Base-by-base conservation (phyloP, 176 grass and related monocot species). In the Carex scoparia region DNA sequence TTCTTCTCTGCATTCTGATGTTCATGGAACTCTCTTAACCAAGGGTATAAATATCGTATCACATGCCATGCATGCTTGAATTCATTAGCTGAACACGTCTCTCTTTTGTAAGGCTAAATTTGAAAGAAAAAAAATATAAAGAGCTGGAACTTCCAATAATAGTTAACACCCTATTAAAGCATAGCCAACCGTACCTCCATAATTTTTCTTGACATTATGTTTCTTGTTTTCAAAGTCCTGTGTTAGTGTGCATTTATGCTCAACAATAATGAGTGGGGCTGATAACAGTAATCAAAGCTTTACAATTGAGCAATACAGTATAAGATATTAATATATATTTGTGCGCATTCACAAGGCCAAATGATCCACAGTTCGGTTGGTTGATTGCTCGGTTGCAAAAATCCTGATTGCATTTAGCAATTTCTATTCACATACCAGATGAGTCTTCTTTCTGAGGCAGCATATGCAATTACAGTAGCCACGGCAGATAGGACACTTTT, bases 1-100 rank as follows among this genome's bases (percentile, higher is more conserved):
- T 0, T 30, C 88, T 84, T 97, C 85, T 97, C 94, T 70, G 51
- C 13, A 65, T 55, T 84, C 84, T 92, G 94, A 68, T 88, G 87
- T 32, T 89, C 69, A 15, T 85, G 80, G 4, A 94, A 64, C 30
- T 89, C 77, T 89, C 86, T 88, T 81, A 97, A 56, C 92, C 92
- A 94, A 54, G 94, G 90, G 46, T 92, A 84, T 42, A 97, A 28
- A 66, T 85, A 86, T 37, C 11, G 53, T 7, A 78, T 10, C 60
- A 44, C 81, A 66, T 84, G 84, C 65, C 7, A 10, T 16, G 82
- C 87, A 40, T 66, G 90, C 30, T 86, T 84, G 5, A 87, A 44
- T 79, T 54, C 84, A 61, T 89, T 68, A 59, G 79, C 19, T 1
- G 78, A 0, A 10, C 48, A 71, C 3, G 86, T 61, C 2, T 13